These are phyloP conservation scores for Termitomyces sp. DNA, from an alignment of 1,284 basidiomycete species.

Conservation along the genomic window DNA sequence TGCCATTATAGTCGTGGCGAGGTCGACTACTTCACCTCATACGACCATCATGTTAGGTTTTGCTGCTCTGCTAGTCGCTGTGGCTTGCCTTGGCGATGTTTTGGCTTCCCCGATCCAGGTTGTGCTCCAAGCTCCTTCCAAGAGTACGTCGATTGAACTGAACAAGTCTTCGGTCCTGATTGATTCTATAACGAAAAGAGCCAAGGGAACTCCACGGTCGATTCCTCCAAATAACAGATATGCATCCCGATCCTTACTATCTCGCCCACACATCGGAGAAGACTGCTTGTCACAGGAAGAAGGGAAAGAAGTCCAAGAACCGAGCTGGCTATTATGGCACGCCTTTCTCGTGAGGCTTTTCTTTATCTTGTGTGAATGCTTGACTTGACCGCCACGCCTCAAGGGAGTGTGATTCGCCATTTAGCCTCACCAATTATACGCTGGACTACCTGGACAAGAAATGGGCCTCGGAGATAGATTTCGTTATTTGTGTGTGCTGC, in stretches of 20 bases:
- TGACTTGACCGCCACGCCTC: conserved; percentile 12
- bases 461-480: conserved; percentile 84
- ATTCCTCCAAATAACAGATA: conserved; percentile 74
- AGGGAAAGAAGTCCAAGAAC: conserved; percentile 50
- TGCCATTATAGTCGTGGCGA: neutral
- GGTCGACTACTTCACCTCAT: neutral
- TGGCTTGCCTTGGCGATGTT: conserved; percentile 14
- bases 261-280: conserved; percentile 41
- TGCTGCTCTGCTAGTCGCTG: conserved; percentile 14
- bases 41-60: conserved; percentile 12
- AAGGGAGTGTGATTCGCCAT: conserved; percentile 85
- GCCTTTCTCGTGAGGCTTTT: conserved; percentile 49
- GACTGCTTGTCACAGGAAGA: conserved; percentile 62
- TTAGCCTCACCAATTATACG: conserved; percentile 73
- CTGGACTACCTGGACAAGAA: conserved; percentile 78
- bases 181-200: conserved; percentile 23
- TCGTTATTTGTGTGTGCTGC: conserved; percentile 68
- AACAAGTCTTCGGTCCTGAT: neutral
- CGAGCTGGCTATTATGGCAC: conserved; percentile 54
- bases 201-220: conserved; percentile 60
- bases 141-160: conserved; percentile 8
- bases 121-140: conserved; percentile 12
- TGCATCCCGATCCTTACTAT: conserved; percentile 76
- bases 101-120: conserved; percentile 18
- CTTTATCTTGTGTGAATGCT: neutral